phyloP scores from a whole-genome alignment of 2,329 filamentous ascomycete species.

The Neofusicoccum sp. region DNA sequence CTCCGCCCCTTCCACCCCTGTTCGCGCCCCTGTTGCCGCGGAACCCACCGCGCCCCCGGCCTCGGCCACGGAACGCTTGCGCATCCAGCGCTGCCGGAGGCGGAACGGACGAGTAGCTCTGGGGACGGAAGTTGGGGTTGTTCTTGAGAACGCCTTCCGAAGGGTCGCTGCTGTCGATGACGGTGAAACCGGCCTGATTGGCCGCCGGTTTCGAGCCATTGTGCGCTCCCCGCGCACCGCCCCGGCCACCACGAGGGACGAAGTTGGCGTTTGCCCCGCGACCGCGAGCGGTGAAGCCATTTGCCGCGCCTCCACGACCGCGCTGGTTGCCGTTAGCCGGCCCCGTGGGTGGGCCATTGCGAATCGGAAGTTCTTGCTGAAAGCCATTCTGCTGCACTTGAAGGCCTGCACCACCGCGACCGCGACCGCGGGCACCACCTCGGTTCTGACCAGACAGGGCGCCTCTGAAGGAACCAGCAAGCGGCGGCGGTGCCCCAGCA shows the following conservation, averaged over 20 bases:
- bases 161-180: constrained; percentile 51
- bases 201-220: constrained; percentile 24
- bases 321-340: constrained; percentile 21
- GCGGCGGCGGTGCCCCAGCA: constrained; percentile 56
- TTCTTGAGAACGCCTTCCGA: constrained; percentile 53
- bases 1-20: constrained; percentile 10
- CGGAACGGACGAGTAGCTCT: constrained; percentile 40
- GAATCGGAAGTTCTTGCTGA: constrained; percentile 34
- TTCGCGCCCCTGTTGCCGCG: neutral
- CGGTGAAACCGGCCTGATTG: constrained; percentile 45
- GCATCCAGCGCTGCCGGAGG: constrained; percentile 36
- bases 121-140: constrained; percentile 57
- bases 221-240: constrained; percentile 22
- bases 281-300: constrained; percentile 30
- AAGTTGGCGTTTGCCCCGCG: constrained; percentile 35
- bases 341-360: constrained; percentile 30
- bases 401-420: constrained; percentile 38
- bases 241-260: constrained; percentile 41
- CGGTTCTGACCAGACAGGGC: constrained; percentile 49
- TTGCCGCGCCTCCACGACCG: constrained; percentile 35
- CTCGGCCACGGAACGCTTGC: constrained; percentile 27
- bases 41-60: constrained; percentile 29
- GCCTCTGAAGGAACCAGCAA: constrained; percentile 58
- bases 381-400: constrained; percentile 23
- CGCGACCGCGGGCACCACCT: constrained; percentile 39